These are phyloP conservation scores for Beauveria scarabaeidicola DNA, from an alignment of 2,329 filamentous ascomycete genomes.

Conservation along the genomic window DNA sequence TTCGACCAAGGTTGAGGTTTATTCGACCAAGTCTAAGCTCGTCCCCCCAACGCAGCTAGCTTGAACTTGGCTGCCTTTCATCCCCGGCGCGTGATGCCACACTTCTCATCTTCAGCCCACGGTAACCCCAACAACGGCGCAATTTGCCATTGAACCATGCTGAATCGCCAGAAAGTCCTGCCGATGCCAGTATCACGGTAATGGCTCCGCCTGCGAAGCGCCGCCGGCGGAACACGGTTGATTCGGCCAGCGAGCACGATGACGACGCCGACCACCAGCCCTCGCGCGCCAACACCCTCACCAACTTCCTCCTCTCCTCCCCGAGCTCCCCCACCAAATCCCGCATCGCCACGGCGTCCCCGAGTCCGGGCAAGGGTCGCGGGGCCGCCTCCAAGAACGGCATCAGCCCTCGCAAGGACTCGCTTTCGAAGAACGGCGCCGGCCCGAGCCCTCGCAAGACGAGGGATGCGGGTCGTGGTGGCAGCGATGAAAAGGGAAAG, in stretches of 20 bases:
- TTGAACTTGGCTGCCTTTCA: not conserved
- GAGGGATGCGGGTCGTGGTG: conserved; percentile 29
- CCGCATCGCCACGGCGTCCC: conserved; percentile 27
- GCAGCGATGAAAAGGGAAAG: conserved; percentile 39
- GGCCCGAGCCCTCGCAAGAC: conserved; percentile 32
- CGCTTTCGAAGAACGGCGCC: conserved; percentile 21
- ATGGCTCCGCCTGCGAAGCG: conserved; percentile 54
- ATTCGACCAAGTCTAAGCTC: too few relatives aligned
- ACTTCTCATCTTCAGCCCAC: not conserved
- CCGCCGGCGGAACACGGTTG: conserved; percentile 47
- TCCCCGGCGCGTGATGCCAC: not conserved
- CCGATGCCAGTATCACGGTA: conserved; percentile 25
- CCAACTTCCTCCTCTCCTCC: conserved; percentile 46
- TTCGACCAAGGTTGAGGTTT: too few relatives aligned
- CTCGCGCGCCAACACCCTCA: conserved; percentile 36
- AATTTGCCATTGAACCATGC: conserved; percentile 6
- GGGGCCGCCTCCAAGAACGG: conserved; percentile 13
- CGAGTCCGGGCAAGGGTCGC: conserved; percentile 31
- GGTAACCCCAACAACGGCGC: not conserved
- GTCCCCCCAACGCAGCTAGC: too few relatives aligned
- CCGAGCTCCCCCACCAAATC: conserved; percentile 32
- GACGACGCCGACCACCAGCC: conserved; percentile 21
- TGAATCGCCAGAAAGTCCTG: conserved; percentile 17
- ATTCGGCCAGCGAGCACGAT: conserved; percentile 42
- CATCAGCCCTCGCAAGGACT: conserved; percentile 19